A percentile compares a stretch with the other conserved stretches of the same genome.
Conservation (phyloP, 2,329 filamentous ascomycete species). For the Alternaria viburni region DNA sequence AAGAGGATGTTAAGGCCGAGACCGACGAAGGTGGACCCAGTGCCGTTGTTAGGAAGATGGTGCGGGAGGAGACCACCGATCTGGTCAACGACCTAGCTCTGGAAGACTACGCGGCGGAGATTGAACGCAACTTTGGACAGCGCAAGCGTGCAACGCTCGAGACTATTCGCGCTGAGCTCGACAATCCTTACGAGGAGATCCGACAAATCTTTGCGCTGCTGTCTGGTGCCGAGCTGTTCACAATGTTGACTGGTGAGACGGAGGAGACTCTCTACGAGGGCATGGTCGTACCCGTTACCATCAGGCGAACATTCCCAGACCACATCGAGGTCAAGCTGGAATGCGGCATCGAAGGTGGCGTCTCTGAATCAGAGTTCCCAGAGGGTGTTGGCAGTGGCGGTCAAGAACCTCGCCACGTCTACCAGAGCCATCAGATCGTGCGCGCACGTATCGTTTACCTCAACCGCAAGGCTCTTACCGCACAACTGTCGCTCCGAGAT, state of each 20-base stretch:
- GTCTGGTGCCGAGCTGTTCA: conserved; percentile 81
- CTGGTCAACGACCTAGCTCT: conserved; percentile 95
- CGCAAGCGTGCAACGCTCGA: conserved; percentile 95
- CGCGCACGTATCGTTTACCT: conserved; percentile 88
- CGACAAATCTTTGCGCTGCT: conserved; percentile 78
- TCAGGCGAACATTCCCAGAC: conserved; percentile 87
- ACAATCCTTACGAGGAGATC: conserved; percentile 92
- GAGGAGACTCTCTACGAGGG: conserved; percentile 80
- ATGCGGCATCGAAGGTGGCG: conserved; percentile 88
- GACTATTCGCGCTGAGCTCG: conserved; percentile 91
- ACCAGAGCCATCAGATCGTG: conserved; percentile 80
- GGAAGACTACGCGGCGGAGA: conserved; percentile 95
- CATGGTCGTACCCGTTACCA: conserved; percentile 90
- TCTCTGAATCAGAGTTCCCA: conserved; percentile 82
- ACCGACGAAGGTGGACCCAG: conserved; percentile 87
- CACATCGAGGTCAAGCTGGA: conserved; percentile 94
- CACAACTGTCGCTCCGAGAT: conserved; percentile 84
- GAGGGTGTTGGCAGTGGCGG: conserved; percentile 63
- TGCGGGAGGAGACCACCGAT: conserved; percentile 91
- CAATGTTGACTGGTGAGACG: conserved; percentile 95
- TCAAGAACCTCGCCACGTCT: conserved; percentile 65
- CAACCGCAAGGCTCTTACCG: conserved; percentile 83
- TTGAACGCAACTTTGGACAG: conserved; percentile 91
- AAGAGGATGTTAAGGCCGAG: conserved; percentile 96
- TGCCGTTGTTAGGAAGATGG: conserved; percentile 92